phyloP scores from a whole-genome alignment of 2,329 filamentous ascomycete genomes.

The Plectosphaerella plurivora region DNA sequence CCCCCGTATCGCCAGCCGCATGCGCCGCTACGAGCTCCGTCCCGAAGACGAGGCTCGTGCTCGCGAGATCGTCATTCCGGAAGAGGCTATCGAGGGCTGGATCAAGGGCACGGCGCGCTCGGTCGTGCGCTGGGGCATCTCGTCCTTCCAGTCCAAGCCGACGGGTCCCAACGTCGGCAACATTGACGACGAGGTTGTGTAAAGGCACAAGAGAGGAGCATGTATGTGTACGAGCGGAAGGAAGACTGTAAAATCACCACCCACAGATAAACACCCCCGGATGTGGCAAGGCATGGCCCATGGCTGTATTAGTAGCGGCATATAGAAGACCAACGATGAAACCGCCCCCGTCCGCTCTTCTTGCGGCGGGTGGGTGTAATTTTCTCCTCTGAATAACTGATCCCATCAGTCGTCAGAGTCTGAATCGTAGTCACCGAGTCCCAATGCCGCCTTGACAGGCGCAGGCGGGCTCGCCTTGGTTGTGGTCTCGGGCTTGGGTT shows the following conservation, averaged over 20 bases:
- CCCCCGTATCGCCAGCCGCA: slow-evolving; percentile 67
- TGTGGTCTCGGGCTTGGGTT: slow-evolving; percentile 14
- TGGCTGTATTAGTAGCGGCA: no score
- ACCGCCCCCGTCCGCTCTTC: no score
- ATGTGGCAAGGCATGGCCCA: no score
- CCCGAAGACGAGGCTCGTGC: slow-evolving; percentile 67
- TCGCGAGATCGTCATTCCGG: slow-evolving; percentile 54
- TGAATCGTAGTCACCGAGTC: slow-evolving; percentile 53
- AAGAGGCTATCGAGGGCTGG: slow-evolving; percentile 67
- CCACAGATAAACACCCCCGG: no score
- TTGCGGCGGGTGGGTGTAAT: no score
- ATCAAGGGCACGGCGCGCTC: slow-evolving; percentile 55
- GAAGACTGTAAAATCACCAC: neutral
- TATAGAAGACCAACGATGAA: slow-evolving; percentile 11
- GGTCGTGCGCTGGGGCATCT: slow-evolving; percentile 46
- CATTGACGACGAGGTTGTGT: slow-evolving; percentile 22
- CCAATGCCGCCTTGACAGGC: slow-evolving; percentile 23
- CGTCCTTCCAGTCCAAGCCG: slow-evolving; percentile 33
- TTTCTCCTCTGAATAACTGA: no score
- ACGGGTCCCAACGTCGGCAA: slow-evolving; percentile 35
- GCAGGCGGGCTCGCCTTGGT: neutral
- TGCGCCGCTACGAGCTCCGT: slow-evolving; percentile 72
- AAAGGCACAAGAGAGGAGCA: neutral
- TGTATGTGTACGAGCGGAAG: neutral
- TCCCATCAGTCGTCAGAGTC: slow-evolving; percentile 40